Base-by-base conservation (phyloP, 2,329 filamentous ascomycete genomes). In the Epichloe uncinata region DNA sequence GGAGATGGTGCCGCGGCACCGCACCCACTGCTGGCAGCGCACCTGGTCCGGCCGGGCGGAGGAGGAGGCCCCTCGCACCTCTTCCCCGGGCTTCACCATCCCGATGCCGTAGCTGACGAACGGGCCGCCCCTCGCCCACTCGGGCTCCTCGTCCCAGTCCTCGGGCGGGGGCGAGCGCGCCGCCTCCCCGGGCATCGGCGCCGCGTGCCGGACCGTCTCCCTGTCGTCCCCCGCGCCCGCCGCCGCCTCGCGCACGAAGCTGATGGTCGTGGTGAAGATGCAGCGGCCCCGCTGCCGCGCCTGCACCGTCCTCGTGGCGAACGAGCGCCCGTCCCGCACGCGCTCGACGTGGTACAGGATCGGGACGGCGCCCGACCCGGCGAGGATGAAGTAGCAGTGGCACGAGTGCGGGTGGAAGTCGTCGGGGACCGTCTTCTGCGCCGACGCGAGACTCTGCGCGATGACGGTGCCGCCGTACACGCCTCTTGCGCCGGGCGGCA, bases 371-470 rank as follows among this genome's bases (percentile, higher is more conserved):
- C 81, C 76, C 61, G 91, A 86, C 30, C 93, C 93, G 4, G 91
- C 90, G 2, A 97, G 81, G 35, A 98, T 82, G 67, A 98, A 98
- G 73, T 97, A 98, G 78, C 93, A 97, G 76, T 98, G 93, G 85
- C 95, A 96, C 63, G 85, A 91, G 73, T 98, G 93, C 46, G 93
- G 81, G 52, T 82, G 78, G 68, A 95, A 96, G 63, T 86, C 75
- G 26, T 73, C 66, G 0, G 85, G 84, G 2, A 98, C 87, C 8
- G 93, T 98, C 62, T 82, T 80, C 66, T 95, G 89, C 22, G 88
- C 93, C 2, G 93, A 88, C 43, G 85, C 78, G 26, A 96, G 82
- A 61, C 79, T 90, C 74, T 97, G 91, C 45, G 91, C 90, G 58
- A 98, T 96, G 37, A 94, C 89, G 50, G 86, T 82, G 56, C 90